Evolutionary conservation across 1,139 yeast species (phyloP).

Genomic region (Debaryomyces nepalensis): DNA sequence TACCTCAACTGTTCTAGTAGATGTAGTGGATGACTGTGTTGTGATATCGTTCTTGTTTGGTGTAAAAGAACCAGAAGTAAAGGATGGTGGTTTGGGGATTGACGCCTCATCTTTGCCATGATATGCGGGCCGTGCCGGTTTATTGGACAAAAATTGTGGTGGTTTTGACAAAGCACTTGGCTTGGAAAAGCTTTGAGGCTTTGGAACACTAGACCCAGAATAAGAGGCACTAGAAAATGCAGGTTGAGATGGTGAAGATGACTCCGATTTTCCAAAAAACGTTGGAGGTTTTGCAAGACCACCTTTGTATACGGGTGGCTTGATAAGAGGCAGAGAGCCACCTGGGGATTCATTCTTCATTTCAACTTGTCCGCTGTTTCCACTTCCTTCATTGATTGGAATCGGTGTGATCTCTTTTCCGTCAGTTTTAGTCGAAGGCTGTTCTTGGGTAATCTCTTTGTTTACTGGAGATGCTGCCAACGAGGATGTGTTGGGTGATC

Average conservation of each 20-base stretch:
- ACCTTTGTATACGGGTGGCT: slow-evolving; percentile 17
- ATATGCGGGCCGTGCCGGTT: slow-evolving; percentile 22
- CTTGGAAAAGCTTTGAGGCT: slow-evolving; percentile 30
- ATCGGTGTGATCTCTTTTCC: background rate
- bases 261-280: slow-evolving; percentile 10
- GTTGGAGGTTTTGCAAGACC: slow-evolving; percentile 17
- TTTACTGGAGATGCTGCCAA: background rate
- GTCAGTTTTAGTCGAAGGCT: too few relatives aligned
- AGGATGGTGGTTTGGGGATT: slow-evolving; percentile 4
- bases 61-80: slow-evolving; percentile 6
- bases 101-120: slow-evolving; percentile 4
- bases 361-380: background rate
- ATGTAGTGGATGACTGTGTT: background rate
- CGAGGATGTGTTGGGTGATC: background rate
- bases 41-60: background rate
- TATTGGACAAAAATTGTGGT: slow-evolving; percentile 39
- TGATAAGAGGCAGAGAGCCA: slow-evolving; percentile 13
- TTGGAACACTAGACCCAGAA: slow-evolving; percentile 20
- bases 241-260: slow-evolving; percentile 2
- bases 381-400: background rate
- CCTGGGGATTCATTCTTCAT: slow-evolving; percentile 11
- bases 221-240: slow-evolving; percentile 8
- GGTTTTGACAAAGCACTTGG: slow-evolving; percentile 33
- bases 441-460: background rate
- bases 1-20: too few relatives aligned